phyloP scores from a whole-genome alignment of 345 rosid genomes.

The Triadica sebifera region DNA sequence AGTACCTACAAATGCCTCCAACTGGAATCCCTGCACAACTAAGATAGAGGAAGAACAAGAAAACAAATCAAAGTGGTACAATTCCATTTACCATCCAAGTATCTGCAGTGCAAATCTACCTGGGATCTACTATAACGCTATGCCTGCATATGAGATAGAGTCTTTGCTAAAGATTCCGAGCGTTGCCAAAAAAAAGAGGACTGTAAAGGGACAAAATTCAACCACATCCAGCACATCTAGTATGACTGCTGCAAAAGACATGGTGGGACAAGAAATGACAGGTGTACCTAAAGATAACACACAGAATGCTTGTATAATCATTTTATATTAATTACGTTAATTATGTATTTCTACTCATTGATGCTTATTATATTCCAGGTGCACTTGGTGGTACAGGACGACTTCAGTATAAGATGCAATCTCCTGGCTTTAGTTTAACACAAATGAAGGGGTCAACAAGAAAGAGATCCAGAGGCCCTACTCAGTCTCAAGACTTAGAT shows the following conservation, averaged over 20 bases:
- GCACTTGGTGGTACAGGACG: constrained; percentile 22
- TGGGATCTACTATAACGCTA: constrained; percentile 41
- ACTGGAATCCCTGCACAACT: constrained; percentile 17
- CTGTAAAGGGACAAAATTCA: constrained; percentile 40
- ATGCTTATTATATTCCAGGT: constrained; percentile 21
- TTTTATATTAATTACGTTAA: no score
- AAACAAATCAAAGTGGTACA: constrained; percentile 31
- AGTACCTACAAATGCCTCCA: constrained; percentile 22
- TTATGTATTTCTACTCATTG: constrained; percentile 21
- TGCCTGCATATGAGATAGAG: constrained; percentile 31
- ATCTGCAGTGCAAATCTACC: constrained; percentile 27
- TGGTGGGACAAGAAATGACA: constrained; percentile 16
- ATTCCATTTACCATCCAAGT: constrained; percentile 21
- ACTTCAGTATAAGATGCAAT: constrained; percentile 34
- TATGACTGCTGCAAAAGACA: constrained; percentile 21
- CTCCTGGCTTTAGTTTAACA: constrained; percentile 23
- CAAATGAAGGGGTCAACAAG: constrained; percentile 41
- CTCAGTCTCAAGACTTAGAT: constrained; percentile 40
- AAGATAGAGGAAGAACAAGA: constrained; percentile 31
- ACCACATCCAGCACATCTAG: constrained; percentile 30
- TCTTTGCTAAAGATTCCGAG: constrained; percentile 32
- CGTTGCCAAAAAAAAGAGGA: constrained; percentile 45
- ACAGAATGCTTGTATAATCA: neutral
- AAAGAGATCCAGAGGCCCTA: constrained; percentile 54
- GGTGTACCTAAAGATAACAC: constrained; percentile 7